Base-by-base conservation (phyloP, 2,329 filamentous ascomycete species). In the Microsporum canis region DNA sequence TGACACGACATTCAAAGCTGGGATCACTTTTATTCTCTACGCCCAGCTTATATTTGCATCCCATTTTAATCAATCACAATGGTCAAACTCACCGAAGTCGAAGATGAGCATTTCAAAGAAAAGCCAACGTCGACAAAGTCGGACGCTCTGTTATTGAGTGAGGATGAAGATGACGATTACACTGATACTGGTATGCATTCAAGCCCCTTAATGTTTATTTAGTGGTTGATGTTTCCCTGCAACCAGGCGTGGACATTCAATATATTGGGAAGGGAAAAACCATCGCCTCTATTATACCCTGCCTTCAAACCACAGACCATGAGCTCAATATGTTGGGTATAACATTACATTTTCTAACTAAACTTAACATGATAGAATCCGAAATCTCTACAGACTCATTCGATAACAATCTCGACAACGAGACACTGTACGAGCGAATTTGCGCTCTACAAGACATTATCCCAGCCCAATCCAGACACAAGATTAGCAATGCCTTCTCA, bases 1-100 rank as follows among this genome's bases (percentile, higher is more conserved):
- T 51, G 27, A 29, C 10, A 36, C 51, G 14, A 53, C 8, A 5
- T 17, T 17, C 31, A 55, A 17, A 55, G 14, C 31, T n/a, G 3
- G 17, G 31, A 36, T 6, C 31, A 12, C n/a, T 23, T 23, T 55
- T 10, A 31, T 17, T 12, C 31, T 4, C 33, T 55, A n/a, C 14
- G 4, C 17, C 17, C 12, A 8, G 14, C 17, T 36, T 23, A 34
- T 27, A 57, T n/a, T 14, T 31, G 6, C 31, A 6, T n/a, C 17
- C 36, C 23, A 5, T n/a, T 49, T 49, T 17, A 59, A 31, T 56
- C 47, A 29, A 17, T 55, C 58, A 63, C 57, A 59, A 96, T 97
- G 92, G 92, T 97, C 76, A 90, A 92, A 78, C 89, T 97, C 73
- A 89, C 90, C 73, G 92, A 97, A 81, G 92, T 97, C 72, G 87